Percentiles rank a stretch among this genome's conserved stretches.
Evolutionary conservation across 2,329 filamentous ascomycete genomes (phyloP).

Genomic region (Aureobasidium zeae): DNA sequence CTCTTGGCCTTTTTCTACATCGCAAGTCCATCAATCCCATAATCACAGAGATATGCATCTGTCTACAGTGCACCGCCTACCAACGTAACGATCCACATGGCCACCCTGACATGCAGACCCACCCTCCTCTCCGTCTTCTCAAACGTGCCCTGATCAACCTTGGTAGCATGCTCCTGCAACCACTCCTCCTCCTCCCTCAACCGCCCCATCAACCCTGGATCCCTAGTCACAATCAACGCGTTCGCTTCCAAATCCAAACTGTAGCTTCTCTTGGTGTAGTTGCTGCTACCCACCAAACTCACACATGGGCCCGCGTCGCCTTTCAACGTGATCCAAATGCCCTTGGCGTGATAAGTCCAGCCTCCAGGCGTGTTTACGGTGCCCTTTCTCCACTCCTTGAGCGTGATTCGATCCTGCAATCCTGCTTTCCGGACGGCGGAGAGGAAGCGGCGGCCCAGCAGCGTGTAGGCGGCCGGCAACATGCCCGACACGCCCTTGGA

Average conservation of each 20-base stretch:
- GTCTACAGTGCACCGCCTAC: constrained; percentile 74
- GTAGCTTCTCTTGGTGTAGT: constrained; percentile 93
- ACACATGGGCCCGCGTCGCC: constrained; percentile 56
- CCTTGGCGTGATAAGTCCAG: constrained; percentile 98
- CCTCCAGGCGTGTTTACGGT: constrained; percentile 70
- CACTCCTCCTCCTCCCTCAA: constrained; percentile 73
- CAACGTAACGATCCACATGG: constrained; percentile 87
- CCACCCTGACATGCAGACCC: constrained; percentile 70
- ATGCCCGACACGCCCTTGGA: constrained; percentile 83
- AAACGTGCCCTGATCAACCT: constrained; percentile 68
- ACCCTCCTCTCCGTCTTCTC: constrained; percentile 73
- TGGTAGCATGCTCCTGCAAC: constrained; percentile 64
- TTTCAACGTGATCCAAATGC: constrained; percentile 72
- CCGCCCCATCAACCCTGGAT: constrained; percentile 59
- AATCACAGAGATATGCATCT: not conserved
- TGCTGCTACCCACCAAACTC: constrained; percentile 81
- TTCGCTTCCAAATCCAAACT: constrained; percentile 86
- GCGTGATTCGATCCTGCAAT: constrained; percentile 50
- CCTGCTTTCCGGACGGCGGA: constrained; percentile 48
- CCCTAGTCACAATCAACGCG: constrained; percentile 71
- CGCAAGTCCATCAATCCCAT: too few species aligned
- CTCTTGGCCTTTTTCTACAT: too few species aligned
- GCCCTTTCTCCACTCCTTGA: constrained; percentile 84
- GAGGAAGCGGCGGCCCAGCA: constrained; percentile 75
- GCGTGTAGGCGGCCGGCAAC: constrained; percentile 83